phyloP scores from a whole-genome alignment of 31 red algal species.

The Endocladia muricata region DNA sequence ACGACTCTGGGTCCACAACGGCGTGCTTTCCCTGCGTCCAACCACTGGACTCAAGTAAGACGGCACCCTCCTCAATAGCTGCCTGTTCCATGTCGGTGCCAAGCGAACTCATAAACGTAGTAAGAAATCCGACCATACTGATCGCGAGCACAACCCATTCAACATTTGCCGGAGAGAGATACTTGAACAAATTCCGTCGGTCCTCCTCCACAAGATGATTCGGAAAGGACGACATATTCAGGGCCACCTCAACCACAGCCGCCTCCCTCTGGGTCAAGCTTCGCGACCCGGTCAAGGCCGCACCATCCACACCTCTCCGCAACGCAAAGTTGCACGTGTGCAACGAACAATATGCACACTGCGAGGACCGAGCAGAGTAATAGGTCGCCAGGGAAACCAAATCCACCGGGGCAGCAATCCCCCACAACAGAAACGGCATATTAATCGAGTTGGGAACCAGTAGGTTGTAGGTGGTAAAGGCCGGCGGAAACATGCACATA shows the following conservation, averaged over 20 bases:
- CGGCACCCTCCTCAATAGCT: slow-evolving; percentile 32
- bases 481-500: slow-evolving; percentile 50
- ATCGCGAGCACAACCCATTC: slow-evolving; percentile 41
- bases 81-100: slow-evolving; percentile 53
- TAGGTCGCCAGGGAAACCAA: slow-evolving; percentile 31
- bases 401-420: slow-evolving; percentile 27
- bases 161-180: slow-evolving; percentile 29
- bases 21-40: slow-evolving; percentile 61
- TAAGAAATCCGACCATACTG: slow-evolving; percentile 3
- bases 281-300: slow-evolving; percentile 26
- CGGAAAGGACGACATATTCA: slow-evolving; percentile 50
- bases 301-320: slow-evolving; percentile 27
- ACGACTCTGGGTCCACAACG: slow-evolving; percentile 29
- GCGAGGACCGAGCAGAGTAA: slow-evolving; percentile 28
- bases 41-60: slow-evolving; percentile 28
- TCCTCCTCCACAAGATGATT: slow-evolving; percentile 35
- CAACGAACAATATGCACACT: slow-evolving; percentile 50
- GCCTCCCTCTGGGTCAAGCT: slow-evolving; percentile 30
- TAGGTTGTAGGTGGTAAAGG: slow-evolving; percentile 49
- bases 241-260: slow-evolving; percentile 36
- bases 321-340: slow-evolving; percentile 62
- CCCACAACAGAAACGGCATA: slow-evolving; percentile 46
- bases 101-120: slow-evolving; percentile 9
- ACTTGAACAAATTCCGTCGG: slow-evolving; percentile 27
- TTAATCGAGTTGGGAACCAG: slow-evolving; percentile 49